Conservation (phyloP, 352 stramenopile species). For the Thalassiosira hispida region DNA sequence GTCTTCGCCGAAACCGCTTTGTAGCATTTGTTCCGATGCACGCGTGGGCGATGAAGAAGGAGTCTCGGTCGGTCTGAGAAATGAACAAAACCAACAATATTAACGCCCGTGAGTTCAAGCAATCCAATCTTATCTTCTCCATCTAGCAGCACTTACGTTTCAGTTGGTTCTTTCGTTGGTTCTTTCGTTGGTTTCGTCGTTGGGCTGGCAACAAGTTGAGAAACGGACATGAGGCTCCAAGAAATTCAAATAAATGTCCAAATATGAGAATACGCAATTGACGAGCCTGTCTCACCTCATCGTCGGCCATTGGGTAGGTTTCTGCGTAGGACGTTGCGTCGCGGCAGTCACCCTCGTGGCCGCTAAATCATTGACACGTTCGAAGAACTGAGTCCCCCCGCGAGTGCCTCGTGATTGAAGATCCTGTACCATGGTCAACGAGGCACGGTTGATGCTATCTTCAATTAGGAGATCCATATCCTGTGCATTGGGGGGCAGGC, state of each 20-base stretch:
- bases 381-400: background rate
- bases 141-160: background rate
- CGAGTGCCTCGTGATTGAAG: background rate
- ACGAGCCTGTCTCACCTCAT: too few species aligned
- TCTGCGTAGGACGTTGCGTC: background rate
- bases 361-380: background rate
- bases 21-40: constrained; percentile 8
- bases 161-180: constrained; percentile 2
- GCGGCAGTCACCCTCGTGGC: background rate
- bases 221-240: too few species aligned
- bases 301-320: background rate
- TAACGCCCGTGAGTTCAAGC: background rate
- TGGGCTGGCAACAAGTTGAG: background rate
- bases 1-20: background rate
- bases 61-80: background rate
- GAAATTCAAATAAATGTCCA: too few species aligned
- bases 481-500: too few species aligned
- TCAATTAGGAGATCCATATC: constrained; percentile 10
- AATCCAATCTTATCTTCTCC: too few species aligned
- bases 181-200: background rate
- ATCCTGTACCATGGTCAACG: background rate
- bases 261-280: too few species aligned
- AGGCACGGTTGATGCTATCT: constrained; percentile 15
- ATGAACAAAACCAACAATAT: background rate
- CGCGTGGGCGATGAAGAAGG: constrained; percentile 7